These are phyloP conservation scores for Tetratostichococcus sp. DNA, from an alignment of 139 green algal genomes.

Conservation along the genomic window DNA sequence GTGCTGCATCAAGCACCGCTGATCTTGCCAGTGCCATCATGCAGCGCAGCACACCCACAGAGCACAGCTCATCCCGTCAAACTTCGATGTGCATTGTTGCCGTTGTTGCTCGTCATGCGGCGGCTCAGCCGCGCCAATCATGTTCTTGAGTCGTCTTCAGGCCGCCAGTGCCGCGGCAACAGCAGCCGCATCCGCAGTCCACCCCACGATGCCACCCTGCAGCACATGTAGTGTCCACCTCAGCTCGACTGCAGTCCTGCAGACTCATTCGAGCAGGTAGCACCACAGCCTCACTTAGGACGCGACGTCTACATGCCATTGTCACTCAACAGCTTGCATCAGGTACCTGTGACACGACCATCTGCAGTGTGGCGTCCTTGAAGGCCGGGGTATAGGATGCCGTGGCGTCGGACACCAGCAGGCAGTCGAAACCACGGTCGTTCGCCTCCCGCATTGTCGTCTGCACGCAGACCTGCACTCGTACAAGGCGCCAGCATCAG, in stretches of 20 bases:
- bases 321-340: background rate
- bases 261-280: background rate
- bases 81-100: no score
- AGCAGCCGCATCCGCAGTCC: constrained; percentile 12
- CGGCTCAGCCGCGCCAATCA: no score
- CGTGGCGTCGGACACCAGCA: constrained; percentile 56
- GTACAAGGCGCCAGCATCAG: background rate
- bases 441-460: constrained; percentile 68
- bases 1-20: no score
- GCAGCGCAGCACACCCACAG: no score
- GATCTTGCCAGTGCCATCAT: no score
- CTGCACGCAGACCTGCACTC: constrained; percentile 48
- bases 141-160: no score
- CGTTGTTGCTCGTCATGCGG: no score
- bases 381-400: constrained; percentile 61
- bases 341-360: constrained; percentile 41
- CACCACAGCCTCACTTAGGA: no score
- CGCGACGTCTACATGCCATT: no score
- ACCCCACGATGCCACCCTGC: constrained; percentile 56
- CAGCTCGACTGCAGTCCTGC: no score
- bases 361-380: constrained; percentile 42
- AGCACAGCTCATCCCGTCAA: no score
- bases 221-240: no score
- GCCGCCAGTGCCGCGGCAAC: constrained; percentile 23
- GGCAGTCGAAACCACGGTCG: constrained; percentile 61